Base-by-base conservation (phyloP, 2,329 filamentous ascomycete genomes). In the Trichoderma hamatum region DNA sequence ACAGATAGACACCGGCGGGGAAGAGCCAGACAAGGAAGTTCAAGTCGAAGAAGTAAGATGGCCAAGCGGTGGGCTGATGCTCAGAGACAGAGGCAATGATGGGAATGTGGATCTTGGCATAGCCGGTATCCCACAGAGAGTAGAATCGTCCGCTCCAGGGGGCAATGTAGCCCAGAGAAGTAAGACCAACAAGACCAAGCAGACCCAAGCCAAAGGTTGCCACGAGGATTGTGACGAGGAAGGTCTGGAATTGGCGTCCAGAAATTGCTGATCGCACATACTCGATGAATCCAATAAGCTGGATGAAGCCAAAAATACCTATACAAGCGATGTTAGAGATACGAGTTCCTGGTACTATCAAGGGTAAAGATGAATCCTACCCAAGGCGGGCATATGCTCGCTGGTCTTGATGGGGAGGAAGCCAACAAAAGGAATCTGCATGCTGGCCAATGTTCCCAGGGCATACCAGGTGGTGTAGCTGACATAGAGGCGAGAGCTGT, bases 21-120 rank as follows among this genome's bases (percentile, higher is more conserved):
- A 99, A 98, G 64, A 99, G 89, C 96, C 96, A 99, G 82, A 99
- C 97, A 76, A 99, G 87, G 84, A 99, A 90, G 84, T 97, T 97
- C 75, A 99, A 86, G 77, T 99, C 96, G 80, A 99, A 99, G 85
- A 99, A 99, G 86, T 97, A 99, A 19, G 96, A 93, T 2, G 96
- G 96, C 96, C 96, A 99, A 54, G 96, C 96, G 46, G 96, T 99
- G 67, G 96, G 96, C 83, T 99, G 96, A 84, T 99, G 96, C 83
- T 99, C 96, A 1, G 96, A 99, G 58, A 99, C 96, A n/a, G 96
- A 99, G 3, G 96, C 96, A 79, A 99, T 99, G 78, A 99, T 99
- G 71, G 96, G 96, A 78, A 99, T 99, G 78, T 99, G 96, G 72
- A 98, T 96, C 86, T 99, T 99, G 76, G 96, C 96, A 78, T 99